Percentiles rank a stretch among this genome's conserved stretches.
phyloP scores from a whole-genome alignment of 257 asterid species.

The Leonotis leonurus region DNA sequence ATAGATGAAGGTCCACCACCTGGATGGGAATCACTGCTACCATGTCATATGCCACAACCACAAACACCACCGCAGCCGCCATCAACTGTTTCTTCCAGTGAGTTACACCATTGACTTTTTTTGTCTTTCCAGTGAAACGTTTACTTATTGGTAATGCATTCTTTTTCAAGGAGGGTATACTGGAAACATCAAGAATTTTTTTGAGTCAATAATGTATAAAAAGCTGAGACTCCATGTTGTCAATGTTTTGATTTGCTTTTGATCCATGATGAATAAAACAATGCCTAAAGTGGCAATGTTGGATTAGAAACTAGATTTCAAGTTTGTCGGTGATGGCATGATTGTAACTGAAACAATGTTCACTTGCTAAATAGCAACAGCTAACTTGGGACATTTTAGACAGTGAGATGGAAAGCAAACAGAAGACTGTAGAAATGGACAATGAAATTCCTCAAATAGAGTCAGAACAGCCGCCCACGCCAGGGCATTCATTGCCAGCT shows the following conservation, averaged over 20 bases:
- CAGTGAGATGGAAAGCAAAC: conserved; percentile 35
- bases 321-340: no score
- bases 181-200: no score
- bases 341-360: neutral
- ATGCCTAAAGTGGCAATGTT: no score
- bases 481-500: conserved; percentile 30
- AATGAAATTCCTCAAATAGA: conserved; percentile 29
- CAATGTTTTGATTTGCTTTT: no score
- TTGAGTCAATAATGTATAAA: no score
- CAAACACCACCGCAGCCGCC: conserved; percentile 30
- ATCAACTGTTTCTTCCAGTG: conserved; percentile 36
- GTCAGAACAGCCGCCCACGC: conserved; percentile 23
- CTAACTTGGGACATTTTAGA: conserved; percentile 31
- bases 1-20: conserved; percentile 56
- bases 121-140: neutral
- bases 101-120: conserved; percentile 9
- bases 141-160: neutral
- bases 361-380: neutral
- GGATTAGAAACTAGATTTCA: no score
- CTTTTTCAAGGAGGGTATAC: neutral
- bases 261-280: neutral
- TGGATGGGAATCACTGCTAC: conserved; percentile 50
- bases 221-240: no score
- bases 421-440: conserved; percentile 18
- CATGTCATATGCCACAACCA: conserved; percentile 29